Base-by-base conservation (phyloP, 2,329 filamentous ascomycete species). In the Fusarium sp. region DNA sequence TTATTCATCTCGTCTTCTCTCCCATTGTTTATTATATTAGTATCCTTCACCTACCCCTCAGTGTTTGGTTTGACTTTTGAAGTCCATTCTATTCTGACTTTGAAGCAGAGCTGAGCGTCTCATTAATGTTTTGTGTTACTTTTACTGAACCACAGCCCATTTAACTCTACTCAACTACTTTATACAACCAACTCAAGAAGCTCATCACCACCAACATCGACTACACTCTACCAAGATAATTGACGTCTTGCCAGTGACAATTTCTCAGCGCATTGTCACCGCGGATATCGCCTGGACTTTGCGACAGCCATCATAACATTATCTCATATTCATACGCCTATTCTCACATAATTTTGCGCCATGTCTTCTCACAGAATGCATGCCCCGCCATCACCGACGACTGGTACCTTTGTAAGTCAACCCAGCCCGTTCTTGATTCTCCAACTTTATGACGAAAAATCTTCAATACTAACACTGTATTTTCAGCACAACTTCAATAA, bases 401-500 rank as follows among this genome's bases (percentile, higher is more conserved):
- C 60, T 46, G 40, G 45, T 35, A 44, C 65, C 26, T 73, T 73
- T 73, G 69, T 72, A 73, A 73, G 69, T 64, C 50, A 60, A 45
- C 30, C 30, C 32, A 37, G 13, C 27, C 18, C n/a, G 26, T 46
- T 45, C 49, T 26, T 23, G 26, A 17, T 23, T 58, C 13, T 38
- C 13, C 12, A 44, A 58, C 23, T 10, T 8, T 6, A 26, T 26
- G 33, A n/a, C 41, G 53, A 33, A 52, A 18, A n/a, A 35, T 14
- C 20, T 17, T 32, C 20, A 15, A 52, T 23, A 20, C 73, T 73
- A 42, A 72, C 59, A n/a, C 27, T 45, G 33, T 13, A 17, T 53
- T 27, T 23, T 38, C 48, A 87, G 85, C 80, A 77, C 48, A 72
- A 78, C 52, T 87, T 87, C 67, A 65, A 79, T 20, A 75, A 73